Evolutionary conservation across 2,329 filamentous ascomycete species (phyloP), one percentile per base, ranked within the genome.

Genomic region (Penicillium hordei): DNA sequence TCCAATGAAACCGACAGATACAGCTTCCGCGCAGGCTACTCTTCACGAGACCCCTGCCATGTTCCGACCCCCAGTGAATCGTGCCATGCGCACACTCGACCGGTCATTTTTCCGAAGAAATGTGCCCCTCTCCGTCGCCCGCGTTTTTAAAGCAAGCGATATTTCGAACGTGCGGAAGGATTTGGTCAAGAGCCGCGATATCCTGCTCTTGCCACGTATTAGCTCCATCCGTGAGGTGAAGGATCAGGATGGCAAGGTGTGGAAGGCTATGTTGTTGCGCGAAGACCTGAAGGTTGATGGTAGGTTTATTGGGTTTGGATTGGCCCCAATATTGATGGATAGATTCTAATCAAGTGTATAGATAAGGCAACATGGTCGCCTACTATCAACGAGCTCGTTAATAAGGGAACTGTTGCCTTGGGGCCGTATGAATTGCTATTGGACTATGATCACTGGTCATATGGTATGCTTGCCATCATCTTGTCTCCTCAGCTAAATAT

Each of bases 371-470:
- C 91, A 23, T 96, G 91, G 89, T 90, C 90, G 53, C 70, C 84
- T 5, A 84, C 82, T 39, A 75, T 97, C 46, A 82, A 79, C 59
- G 85, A 90, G 61, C 85, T 91, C 34, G 84, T 92, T 5, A 80
- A 88, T 62, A 79, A 81, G 51, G 83, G 89, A 29, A 85, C 90
- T 43, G 76, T 97, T 31, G 83, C 82, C 19, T 75, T 97, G 34
- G 79, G 92, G 1, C 89, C 91, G 1, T 97, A 89, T 74, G 82
- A 89, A 60, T 76, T 97, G 57, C 78, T 84, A 36, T 81, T 97
- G 58, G 86, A 88, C 65, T 99, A 99, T 76, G 83, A 89, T 66
- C 88, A 93, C 75, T 97, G 92, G 91, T 88, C 81, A 50, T 93
- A 95, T 72, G 81, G 89, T 90, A 82, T 65, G 82, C 72, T 46